These are phyloP conservation scores for Fistulinella prunicolor DNA, from an alignment of 768 basidiomycete genomes.

Conservation along the genomic window DNA sequence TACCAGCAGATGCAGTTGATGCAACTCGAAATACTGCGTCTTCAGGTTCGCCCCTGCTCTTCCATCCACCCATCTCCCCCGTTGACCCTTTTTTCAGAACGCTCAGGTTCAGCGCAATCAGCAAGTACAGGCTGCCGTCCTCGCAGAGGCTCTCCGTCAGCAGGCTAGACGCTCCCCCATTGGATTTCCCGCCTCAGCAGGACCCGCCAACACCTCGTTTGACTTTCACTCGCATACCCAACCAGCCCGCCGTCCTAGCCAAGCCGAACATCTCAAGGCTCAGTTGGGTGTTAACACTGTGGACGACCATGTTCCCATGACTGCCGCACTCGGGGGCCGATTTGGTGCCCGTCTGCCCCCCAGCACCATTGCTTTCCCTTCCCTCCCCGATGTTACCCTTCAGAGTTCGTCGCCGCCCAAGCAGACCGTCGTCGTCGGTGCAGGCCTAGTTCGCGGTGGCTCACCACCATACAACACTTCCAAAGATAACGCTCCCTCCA, in stretches of 20 bases:
- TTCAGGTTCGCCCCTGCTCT: conserved; percentile 55
- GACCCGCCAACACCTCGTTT: conserved; percentile 60
- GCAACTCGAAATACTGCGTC: conserved; percentile 76
- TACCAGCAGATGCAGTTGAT: conserved; percentile 77
- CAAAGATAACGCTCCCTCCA: conserved; percentile 51
- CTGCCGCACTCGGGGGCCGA: conserved; percentile 71
- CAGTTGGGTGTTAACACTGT: conserved; percentile 46
- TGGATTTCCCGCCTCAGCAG: conserved; percentile 63
- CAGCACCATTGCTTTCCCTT: conserved; percentile 38
- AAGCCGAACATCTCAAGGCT: conserved; percentile 62
- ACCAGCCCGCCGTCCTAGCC: conserved; percentile 65
- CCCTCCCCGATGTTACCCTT: conserved; percentile 46
- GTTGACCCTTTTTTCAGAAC: conserved; percentile 39
- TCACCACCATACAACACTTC: conserved; percentile 40
- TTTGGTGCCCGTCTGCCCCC: conserved; percentile 59
- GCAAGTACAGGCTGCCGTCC: conserved; percentile 69
- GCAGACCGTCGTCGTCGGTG: conserved; percentile 67
- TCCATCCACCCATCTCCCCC: background rate
- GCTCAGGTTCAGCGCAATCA: conserved; percentile 57
- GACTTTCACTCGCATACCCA: conserved; percentile 58
- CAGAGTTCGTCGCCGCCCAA: conserved; percentile 41
- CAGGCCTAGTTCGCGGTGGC: conserved; percentile 66
- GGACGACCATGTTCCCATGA: conserved; percentile 75
- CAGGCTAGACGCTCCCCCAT: conserved; percentile 36
- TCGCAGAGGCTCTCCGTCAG: conserved; percentile 58